These are phyloP conservation scores for Colletotrichum kahawae DNA, from an alignment of 2,329 filamentous ascomycete genomes.

Conservation along the genomic window DNA sequence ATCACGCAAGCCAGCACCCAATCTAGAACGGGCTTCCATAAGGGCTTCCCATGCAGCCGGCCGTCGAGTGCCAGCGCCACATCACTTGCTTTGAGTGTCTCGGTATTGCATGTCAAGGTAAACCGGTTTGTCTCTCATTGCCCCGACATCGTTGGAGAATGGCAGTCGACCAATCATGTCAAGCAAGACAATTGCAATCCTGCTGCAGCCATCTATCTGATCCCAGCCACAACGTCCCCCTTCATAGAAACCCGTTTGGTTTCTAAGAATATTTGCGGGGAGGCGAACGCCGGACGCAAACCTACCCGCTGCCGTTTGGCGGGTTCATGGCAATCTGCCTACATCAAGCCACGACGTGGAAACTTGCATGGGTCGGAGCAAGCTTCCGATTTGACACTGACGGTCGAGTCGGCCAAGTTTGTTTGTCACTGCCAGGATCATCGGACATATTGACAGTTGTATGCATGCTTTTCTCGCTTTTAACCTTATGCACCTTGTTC, in stretches of 20 bases:
- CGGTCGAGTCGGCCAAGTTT: background rate
- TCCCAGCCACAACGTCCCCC: background rate
- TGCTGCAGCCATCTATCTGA: background rate
- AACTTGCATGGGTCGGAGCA: background rate
- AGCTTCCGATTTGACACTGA: conserved; percentile 1
- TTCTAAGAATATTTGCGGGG: background rate
- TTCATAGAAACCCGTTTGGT: background rate
- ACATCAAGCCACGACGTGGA: background rate
- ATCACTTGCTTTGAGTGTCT: background rate
- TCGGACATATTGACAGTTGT: background rate
- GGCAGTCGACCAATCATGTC: background rate
- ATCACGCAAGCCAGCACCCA: background rate
- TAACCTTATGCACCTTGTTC: background rate
- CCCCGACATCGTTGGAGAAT: background rate
- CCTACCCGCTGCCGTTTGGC: background rate
- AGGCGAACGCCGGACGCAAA: background rate
- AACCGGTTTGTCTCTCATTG: background rate
- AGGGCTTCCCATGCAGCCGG: background rate
- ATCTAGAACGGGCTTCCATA: background rate
- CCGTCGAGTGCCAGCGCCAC: background rate
- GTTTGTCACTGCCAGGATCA: background rate
- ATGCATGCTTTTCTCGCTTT: background rate
- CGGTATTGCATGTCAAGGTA: background rate
- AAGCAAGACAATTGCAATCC: too few species aligned
- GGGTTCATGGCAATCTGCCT: background rate